Conservation (phyloP, 2,329 filamentous ascomycete species). For the Diaporthe vexans region DNA sequence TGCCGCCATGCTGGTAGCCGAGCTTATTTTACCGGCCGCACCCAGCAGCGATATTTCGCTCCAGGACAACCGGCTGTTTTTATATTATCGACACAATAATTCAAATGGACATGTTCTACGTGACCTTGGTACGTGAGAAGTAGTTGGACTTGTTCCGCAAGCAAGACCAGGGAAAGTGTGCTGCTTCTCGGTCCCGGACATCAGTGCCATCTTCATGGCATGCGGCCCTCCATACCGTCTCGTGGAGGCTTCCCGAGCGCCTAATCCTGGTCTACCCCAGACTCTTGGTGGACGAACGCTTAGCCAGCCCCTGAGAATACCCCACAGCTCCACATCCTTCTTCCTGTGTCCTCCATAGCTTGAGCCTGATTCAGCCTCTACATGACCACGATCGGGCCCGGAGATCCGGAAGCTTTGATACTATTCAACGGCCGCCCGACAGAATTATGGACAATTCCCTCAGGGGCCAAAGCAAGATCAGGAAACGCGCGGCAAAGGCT, state of each 20-base stretch:
- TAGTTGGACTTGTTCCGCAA: neutral
- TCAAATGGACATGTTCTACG: no score
- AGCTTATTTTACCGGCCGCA: slow-evolving; percentile 8
- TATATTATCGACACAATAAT: neutral
- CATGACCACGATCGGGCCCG: slow-evolving; percentile 8
- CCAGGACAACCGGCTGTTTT: slow-evolving; percentile 6
- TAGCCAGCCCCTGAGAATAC: slow-evolving; percentile 11
- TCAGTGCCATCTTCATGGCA: neutral
- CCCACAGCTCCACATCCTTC: slow-evolving; percentile 29
- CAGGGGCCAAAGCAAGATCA: slow-evolving; percentile 49
- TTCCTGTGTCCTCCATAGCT: slow-evolving; percentile 5
- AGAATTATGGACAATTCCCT: slow-evolving; percentile 23
- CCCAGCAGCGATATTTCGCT: neutral
- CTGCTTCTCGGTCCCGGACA: neutral
- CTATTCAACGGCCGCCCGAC: neutral
- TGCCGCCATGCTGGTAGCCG: slow-evolving; percentile 8
- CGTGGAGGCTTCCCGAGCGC: slow-evolving; percentile 1
- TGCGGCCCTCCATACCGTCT: neutral
- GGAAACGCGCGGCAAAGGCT: slow-evolving; percentile 64
- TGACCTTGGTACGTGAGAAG: neutral
- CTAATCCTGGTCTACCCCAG: slow-evolving; percentile 27
- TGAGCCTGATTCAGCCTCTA: slow-evolving; percentile 16
- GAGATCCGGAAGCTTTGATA: slow-evolving; percentile 12
- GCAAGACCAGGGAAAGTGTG: neutral
- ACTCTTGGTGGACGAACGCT: slow-evolving; percentile 6